phyloP scores from a whole-genome alignment of 768 basidiomycete species.

The Suillus subluteus region DNA sequence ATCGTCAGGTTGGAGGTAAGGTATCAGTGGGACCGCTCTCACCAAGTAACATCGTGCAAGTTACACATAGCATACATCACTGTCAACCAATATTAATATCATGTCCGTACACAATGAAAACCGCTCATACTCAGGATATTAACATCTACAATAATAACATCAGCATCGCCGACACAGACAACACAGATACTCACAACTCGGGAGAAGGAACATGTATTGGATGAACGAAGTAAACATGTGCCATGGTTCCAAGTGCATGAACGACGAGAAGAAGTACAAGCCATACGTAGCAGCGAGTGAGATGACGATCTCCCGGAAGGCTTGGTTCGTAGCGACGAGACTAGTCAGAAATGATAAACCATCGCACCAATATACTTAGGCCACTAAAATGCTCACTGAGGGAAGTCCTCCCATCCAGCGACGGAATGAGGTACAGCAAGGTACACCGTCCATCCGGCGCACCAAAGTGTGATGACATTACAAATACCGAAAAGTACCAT shows the following conservation, averaged over 20 bases:
- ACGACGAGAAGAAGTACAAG: conserved; percentile 82
- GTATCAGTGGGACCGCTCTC: conserved; percentile 12
- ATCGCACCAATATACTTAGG: not conserved
- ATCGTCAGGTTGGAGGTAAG: not conserved
- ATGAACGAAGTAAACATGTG: conserved; percentile 94
- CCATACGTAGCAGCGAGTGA: conserved; percentile 79
- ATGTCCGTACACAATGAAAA: conserved; percentile 1
- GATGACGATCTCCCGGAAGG: conserved; percentile 84
- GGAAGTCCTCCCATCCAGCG: conserved; percentile 76
- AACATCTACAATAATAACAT: conserved; percentile 48
- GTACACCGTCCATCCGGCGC: conserved; percentile 90
- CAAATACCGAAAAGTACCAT: conserved; percentile 81
- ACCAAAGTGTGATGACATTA: conserved; percentile 83
- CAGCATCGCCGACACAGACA: conserved; percentile 12
- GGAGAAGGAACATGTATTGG: conserved; percentile 91
- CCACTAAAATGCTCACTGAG: conserved; percentile 51
- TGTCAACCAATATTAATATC: conserved; percentile 21
- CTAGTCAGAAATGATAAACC: conserved; percentile 38
- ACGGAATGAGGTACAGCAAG: conserved; percentile 76
- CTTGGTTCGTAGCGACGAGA: conserved; percentile 63
- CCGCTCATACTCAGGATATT: conserved; percentile 72
- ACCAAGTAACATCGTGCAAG: conserved; percentile 83
- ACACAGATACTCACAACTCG: conserved; percentile 54
- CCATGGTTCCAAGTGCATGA: conserved; percentile 95
- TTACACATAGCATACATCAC: conserved; percentile 97